Percentiles rank a stretch among this genome's conserved stretches.
Conservation (phyloP, 73 alveolate genomes). For the Paramecium bursaria region DNA sequence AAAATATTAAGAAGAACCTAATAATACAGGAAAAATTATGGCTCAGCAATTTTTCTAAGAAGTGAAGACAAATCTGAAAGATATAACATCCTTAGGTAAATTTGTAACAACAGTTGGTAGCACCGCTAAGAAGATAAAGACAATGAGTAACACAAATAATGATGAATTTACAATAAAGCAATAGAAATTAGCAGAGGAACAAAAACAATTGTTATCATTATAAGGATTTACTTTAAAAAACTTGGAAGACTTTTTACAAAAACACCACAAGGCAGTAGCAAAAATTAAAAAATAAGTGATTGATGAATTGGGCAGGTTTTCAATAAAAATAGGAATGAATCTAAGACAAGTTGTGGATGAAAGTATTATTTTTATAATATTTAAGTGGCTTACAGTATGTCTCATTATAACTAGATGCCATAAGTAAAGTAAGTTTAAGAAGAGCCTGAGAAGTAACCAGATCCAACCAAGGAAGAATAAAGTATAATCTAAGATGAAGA, state of each 20-base stretch:
- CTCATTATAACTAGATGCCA: slow-evolving; percentile 2
- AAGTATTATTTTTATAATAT: neutral
- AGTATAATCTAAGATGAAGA: slow-evolving; percentile 11
- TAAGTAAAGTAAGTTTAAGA: neutral
- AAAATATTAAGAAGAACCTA: slow-evolving; percentile 31
- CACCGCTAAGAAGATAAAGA: slow-evolving; percentile 1
- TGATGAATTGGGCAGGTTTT: slow-evolving; percentile 39
- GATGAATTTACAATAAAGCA: slow-evolving; percentile 28
- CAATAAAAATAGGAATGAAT: neutral
- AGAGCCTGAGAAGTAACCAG: neutral
- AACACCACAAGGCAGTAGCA: neutral
- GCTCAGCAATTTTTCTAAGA: slow-evolving; percentile 43
- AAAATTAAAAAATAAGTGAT: slow-evolving; percentile 34
- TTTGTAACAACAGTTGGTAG: slow-evolving; percentile 15
- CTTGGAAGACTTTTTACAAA: slow-evolving; percentile 18
- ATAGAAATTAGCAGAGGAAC: neutral
- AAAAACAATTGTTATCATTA: neutral
- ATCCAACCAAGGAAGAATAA: neutral
- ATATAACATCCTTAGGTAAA: slow-evolving; percentile 45
- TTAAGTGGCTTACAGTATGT: slow-evolving; percentile 26
- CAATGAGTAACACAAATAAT: slow-evolving; percentile 25
- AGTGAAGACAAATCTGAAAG: slow-evolving; percentile 19
- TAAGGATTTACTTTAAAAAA: slow-evolving; percentile 46
- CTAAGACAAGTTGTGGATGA: slow-evolving; percentile 40
- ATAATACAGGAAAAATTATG: slow-evolving; percentile 9